Percentiles rank a stretch among this genome's conserved stretches.
Evolutionary conservation across 2,329 filamentous ascomycete genomes (phyloP).

Genomic region (Stagonosporopsis vannaccii): DNA sequence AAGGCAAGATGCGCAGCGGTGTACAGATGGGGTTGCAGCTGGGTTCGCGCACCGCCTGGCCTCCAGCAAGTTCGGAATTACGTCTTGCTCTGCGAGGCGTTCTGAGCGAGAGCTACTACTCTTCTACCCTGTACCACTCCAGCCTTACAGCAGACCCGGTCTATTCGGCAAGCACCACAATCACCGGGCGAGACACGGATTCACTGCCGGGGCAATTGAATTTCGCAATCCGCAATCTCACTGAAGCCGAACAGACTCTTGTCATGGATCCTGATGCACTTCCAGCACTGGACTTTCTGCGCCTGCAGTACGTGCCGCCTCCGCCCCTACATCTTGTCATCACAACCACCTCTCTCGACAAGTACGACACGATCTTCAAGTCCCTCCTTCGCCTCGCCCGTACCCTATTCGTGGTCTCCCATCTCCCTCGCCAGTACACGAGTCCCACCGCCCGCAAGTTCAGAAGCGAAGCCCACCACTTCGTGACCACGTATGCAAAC

Average conservation of each 20-base stretch:
- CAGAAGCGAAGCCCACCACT: slow-evolving; percentile 78
- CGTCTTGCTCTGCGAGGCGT: slow-evolving; percentile 87
- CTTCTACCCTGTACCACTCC: slow-evolving; percentile 43
- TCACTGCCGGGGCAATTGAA: slow-evolving; percentile 56
- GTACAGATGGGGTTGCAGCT: slow-evolving; percentile 81
- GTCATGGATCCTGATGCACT: slow-evolving; percentile 85
- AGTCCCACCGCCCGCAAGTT: slow-evolving; percentile 56
- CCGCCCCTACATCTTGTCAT: slow-evolving; percentile 75
- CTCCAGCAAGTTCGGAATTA: slow-evolving; percentile 92
- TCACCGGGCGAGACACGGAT: slow-evolving; percentile 34
- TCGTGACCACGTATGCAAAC: slow-evolving; percentile 73
- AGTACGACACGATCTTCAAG: slow-evolving; percentile 87
- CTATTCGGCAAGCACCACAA: slow-evolving; percentile 6
- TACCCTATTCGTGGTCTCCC: slow-evolving; percentile 74
- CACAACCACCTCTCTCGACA: slow-evolving; percentile 71
- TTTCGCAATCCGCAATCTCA: slow-evolving; percentile 80
- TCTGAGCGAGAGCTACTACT: slow-evolving; percentile 74
- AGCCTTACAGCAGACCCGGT: slow-evolving; percentile 15
- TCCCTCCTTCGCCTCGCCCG: slow-evolving; percentile 78
- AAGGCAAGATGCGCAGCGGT: slow-evolving; percentile 70
- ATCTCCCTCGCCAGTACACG: slow-evolving; percentile 43
- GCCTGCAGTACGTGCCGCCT: slow-evolving; percentile 83
- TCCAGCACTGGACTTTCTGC: slow-evolving; percentile 90
- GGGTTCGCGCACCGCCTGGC: slow-evolving; percentile 84
- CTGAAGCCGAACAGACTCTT: slow-evolving; percentile 77